Base-by-base conservation (phyloP, 139 green algal genomes). In the Haematococcus lacustris region DNA sequence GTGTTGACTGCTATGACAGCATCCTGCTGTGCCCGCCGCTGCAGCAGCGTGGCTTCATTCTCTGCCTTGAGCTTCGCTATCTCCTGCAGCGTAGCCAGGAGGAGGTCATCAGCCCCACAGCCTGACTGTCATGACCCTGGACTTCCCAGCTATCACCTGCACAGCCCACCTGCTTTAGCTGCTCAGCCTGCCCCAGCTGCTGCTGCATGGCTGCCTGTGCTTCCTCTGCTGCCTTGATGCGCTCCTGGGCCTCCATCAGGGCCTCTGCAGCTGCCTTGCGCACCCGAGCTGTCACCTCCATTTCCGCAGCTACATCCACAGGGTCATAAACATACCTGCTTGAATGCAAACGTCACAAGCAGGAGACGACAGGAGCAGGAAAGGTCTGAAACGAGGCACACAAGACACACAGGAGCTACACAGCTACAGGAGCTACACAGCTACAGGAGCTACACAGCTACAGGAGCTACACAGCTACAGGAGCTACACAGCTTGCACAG, bases 321-420 rank as follows among this genome's bases (percentile, higher is more conserved):
- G 78, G 78, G 78, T 83, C 78, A 51, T 80, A 80, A 37, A 79
- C 73, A 57, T 83, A 83, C 25, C 78, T 83, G 73, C 4, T 5
- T 43, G 41, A n/a, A 41, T 41, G 51, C 34, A n/a, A n/a, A n/a
- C n/a, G n/a, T n/a, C 41, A 41, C 66, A 70, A 25, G 37, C 47
- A n/a, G 65, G 41, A 43, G 23, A n/a, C n/a, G n/a, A n/a, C 65
- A 70, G 41, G 39, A 40, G 38, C 66, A 40, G 65, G 60, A 33
- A 65, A 61, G 28, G 53, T 63, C 51, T 65, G 43, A 43, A n/a
- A 34, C 3, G 66, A 33, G 37, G 32, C n/a, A 30, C 71, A 30
- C 71, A 51, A 60, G 7, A 30, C 53, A 51, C 59, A 75, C 5
- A 34, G 64, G 68, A 60, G 70, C 63, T 34, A 40, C 63, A 39